Percentiles rank a stretch among this genome's conserved stretches.
These are phyloP conservation scores for Flueggea neowawraea DNA, from an alignment of 441 rosid species.

Conservation along the genomic window DNA sequence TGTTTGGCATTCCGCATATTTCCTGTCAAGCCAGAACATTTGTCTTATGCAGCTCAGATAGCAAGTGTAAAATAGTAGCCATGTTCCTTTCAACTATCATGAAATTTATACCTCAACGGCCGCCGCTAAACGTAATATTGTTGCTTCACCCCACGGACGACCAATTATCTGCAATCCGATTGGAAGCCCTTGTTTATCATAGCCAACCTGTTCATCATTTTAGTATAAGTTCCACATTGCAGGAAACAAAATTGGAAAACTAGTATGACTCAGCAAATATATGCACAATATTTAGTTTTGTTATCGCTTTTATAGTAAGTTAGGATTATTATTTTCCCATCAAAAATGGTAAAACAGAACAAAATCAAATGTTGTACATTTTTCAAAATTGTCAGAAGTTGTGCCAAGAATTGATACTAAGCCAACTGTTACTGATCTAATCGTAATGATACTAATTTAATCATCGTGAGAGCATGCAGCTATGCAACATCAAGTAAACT, in stretches of 20 bases:
- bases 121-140: conserved; percentile 62
- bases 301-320: too few relatives aligned
- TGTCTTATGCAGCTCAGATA: too few relatives aligned
- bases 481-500: neutral
- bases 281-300: too few relatives aligned
- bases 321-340: too few relatives aligned
- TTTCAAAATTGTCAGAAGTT: too few relatives aligned
- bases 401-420: too few relatives aligned
- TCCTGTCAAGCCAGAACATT: conserved; percentile 39
- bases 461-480: neutral
- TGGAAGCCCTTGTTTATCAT: conserved; percentile 86
- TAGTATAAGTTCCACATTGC: neutral
- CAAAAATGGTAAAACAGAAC: too few relatives aligned
- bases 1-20: conserved; percentile 44
- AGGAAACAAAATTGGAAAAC: neutral
- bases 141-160: conserved; percentile 86
- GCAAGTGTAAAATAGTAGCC: too few relatives aligned
- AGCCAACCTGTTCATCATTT: conserved; percentile 51
- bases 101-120: conserved; percentile 57
- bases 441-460: neutral
- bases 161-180: conserved; percentile 83
- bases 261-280: neutral
- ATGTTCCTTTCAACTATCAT: too few relatives aligned
- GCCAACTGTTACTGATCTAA: too few relatives aligned
- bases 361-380: too few relatives aligned